phyloP scores from a whole-genome alignment of 306 rosid species.

The Vigna unguiculata region DNA sequence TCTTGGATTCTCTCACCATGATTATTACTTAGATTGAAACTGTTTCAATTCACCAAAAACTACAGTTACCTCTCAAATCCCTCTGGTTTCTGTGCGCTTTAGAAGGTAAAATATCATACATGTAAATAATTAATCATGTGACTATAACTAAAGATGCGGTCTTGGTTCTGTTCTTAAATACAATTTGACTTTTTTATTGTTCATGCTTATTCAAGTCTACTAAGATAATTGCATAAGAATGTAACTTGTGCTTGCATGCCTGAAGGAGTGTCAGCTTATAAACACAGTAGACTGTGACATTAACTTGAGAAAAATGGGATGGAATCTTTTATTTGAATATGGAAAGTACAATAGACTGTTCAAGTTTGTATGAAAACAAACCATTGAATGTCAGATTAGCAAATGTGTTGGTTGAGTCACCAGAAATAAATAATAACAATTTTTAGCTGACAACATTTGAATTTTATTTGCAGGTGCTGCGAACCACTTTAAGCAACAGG shows the following conservation, averaged over 20 bases:
- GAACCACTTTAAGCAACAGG: conserved; percentile 87
- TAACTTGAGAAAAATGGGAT: not conserved
- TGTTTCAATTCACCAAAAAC: not conserved
- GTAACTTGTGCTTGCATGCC: conserved; percentile 21
- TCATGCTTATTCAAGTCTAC: not conserved
- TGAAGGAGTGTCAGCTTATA: not conserved
- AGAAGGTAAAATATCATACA: not conserved
- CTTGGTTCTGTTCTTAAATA: not conserved
- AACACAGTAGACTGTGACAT: not conserved
- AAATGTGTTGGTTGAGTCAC: not conserved
- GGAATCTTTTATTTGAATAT: not conserved
- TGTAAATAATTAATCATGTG: no score
- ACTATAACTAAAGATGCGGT: not conserved
- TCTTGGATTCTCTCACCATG: conserved; percentile 1
- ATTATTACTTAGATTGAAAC: not conserved
- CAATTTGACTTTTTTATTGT: not conserved
- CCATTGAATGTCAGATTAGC: not conserved
- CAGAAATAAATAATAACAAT: not conserved
- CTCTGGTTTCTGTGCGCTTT: not conserved
- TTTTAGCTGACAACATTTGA: not conserved
- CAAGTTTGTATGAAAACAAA: conserved; percentile 2
- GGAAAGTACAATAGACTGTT: not conserved
- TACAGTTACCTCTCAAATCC: not conserved
- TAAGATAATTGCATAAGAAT: not conserved
- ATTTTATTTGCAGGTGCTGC: conserved; percentile 67